phyloP scores from a whole-genome alignment of 208 protist genomes.

The Trichomonas vaginalis region DNA sequence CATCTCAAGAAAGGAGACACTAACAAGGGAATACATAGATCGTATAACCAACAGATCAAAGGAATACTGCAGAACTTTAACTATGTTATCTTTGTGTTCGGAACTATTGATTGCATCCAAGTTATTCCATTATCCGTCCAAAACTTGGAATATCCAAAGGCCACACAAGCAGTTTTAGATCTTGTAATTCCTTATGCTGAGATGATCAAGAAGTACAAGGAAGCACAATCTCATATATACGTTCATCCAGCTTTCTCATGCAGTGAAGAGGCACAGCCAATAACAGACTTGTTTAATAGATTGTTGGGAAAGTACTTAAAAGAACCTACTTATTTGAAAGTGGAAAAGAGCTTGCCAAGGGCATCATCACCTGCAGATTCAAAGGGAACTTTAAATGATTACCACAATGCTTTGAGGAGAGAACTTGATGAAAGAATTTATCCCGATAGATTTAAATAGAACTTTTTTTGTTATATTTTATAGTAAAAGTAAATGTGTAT shows the following conservation, averaged over 20 bases:
- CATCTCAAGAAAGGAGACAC: not conserved
- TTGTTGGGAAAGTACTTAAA: not conserved
- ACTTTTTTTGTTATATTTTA: no score
- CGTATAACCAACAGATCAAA: not conserved
- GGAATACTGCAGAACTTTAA: not conserved
- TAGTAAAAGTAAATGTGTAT: no score
- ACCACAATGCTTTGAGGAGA: not conserved
- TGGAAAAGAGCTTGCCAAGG: not conserved
- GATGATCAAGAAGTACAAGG: not conserved
- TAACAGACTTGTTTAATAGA: not conserved
- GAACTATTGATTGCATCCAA: not conserved
- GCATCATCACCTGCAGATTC: not conserved
- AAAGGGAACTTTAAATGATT: not conserved
- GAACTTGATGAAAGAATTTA: not conserved
- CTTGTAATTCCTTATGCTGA: not conserved
- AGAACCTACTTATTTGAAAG: not conserved
- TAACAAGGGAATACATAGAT: not conserved
- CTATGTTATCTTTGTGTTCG: not conserved
- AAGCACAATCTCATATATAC: not conserved
- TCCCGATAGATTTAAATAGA: no score
- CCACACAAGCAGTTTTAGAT: not conserved
- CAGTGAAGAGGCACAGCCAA: not conserved
- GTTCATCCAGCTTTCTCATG: not conserved
- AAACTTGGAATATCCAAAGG: not conserved
- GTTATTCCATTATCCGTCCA: not conserved